Evolutionary conservation across 306 rosid genomes (phyloP).

Genomic region (Fragaria iinumae): DNA sequence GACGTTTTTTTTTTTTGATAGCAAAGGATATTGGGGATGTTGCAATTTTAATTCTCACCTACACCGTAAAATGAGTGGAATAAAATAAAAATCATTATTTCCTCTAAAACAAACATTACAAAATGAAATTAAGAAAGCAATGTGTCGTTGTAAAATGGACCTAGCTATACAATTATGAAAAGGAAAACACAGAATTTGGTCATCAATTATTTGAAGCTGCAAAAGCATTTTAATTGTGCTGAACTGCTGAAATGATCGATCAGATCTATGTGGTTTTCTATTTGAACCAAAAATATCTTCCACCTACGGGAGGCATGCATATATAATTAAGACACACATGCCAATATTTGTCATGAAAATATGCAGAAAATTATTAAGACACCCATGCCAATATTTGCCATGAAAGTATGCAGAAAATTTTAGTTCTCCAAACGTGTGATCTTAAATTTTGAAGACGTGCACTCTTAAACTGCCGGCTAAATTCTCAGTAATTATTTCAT

Average conservation of each 20-base stretch:
- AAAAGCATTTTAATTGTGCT: background rate
- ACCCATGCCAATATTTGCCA: background rate
- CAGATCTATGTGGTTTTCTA: background rate
- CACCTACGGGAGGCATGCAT: background rate
- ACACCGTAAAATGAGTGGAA: too few relatives aligned
- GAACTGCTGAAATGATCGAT: background rate
- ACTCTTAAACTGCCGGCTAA: background rate
- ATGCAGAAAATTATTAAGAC: background rate
- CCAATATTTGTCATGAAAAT: background rate
- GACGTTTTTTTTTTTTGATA: too few relatives aligned
- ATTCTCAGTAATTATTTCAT: background rate
- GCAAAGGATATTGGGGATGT: too few relatives aligned
- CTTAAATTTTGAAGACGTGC: background rate
- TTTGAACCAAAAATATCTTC: background rate
- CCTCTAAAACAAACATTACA: too few relatives aligned
- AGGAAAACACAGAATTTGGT: background rate
- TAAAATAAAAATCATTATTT: too few relatives aligned
- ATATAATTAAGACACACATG: background rate
- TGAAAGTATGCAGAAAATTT: background rate
- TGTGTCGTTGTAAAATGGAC: too few relatives aligned
- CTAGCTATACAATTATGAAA: background rate
- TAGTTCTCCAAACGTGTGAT: background rate
- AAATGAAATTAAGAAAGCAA: too few relatives aligned
- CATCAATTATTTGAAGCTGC: background rate
- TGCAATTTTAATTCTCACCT: too few relatives aligned